These are phyloP conservation scores for Cercospora nicotianae DNA, from an alignment of 2,329 filamentous ascomycete genomes.

Conservation along the genomic window DNA sequence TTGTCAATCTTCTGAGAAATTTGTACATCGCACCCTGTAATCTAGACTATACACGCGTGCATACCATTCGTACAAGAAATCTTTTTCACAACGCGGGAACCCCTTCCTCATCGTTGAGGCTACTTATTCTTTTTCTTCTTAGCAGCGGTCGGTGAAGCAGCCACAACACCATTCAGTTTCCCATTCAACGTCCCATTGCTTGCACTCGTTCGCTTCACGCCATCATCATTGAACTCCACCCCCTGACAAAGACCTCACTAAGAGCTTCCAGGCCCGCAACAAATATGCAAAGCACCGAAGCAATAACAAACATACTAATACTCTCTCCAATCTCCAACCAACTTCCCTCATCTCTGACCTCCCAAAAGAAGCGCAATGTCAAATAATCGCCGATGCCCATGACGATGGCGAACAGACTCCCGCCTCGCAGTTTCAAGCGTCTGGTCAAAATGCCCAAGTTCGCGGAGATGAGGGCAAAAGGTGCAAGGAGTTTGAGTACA, in stretches of 20 bases:
- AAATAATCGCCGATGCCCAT: constrained; percentile 89
- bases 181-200: constrained; percentile 15
- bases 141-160: background rate
- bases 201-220: background rate
- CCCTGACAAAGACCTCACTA: constrained; percentile 81
- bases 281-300: constrained; percentile 84
- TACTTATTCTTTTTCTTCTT: background rate
- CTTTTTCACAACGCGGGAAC: background rate
- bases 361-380: constrained; percentile 96
- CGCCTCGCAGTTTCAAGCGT: constrained; percentile 77
- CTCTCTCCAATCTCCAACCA: constrained; percentile 98
- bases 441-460: constrained; percentile 93
- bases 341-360: constrained; percentile 91
- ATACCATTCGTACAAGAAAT: background rate
- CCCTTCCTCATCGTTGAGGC: background rate
- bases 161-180: background rate
- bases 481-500: constrained; percentile 85
- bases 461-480: constrained; percentile 87
- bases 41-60: background rate
- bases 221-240: constrained; percentile 61
- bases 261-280: constrained; percentile 83
- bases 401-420: constrained; percentile 88
- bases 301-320: constrained; percentile 93
- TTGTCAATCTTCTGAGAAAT: too few species aligned
- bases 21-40: background rate